A percentile compares a stretch with the other conserved stretches of the same genome.
Conservation (phyloP, 176 grass and related monocot species). For the Avena atlantica region DNA sequence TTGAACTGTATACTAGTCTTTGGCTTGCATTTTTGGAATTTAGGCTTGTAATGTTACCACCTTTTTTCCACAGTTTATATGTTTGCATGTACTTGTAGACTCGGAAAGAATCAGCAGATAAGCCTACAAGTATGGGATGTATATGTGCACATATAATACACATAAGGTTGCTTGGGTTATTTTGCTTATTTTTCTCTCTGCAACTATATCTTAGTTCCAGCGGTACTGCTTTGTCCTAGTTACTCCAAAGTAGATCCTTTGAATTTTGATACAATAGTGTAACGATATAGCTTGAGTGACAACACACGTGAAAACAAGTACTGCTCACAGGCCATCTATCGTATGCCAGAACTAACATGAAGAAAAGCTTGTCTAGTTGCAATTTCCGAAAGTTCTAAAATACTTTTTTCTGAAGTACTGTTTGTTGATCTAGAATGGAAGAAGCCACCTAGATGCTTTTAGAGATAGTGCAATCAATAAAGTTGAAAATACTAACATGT, state of each 20-base stretch:
- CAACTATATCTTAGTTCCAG: slow-evolving; percentile 30
- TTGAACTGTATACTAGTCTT: slow-evolving; percentile 24
- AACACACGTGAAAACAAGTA: background rate
- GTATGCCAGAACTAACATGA: background rate
- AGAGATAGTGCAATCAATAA: slow-evolving; percentile 7
- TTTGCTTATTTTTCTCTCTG: background rate
- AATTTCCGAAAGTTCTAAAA: slow-evolving; percentile 4
- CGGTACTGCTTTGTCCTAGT: slow-evolving; percentile 1
- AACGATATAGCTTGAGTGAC: background rate
- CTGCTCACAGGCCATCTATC: background rate
- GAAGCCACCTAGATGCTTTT: slow-evolving; percentile 29
- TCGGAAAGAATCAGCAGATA: slow-evolving; percentile 38
- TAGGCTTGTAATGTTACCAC: slow-evolving; percentile 9
- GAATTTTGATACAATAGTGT: background rate
- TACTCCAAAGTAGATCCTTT: slow-evolving; percentile 1
- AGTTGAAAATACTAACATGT: background rate
- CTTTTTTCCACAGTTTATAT: slow-evolving; percentile 32
- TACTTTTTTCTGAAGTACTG: slow-evolving; percentile 5
- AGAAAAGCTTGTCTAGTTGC: slow-evolving; percentile 4
- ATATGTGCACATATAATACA: slow-evolving; percentile 56
- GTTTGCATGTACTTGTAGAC: slow-evolving; percentile 32
- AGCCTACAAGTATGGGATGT: slow-evolving; percentile 20
- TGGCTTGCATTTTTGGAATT: slow-evolving; percentile 41
- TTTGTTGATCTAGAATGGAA: slow-evolving; percentile 7
- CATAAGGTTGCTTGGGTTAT: slow-evolving; percentile 36